A percentile compares a stretch with the other conserved stretches of the same genome.
Evolutionary conservation across 2,329 filamentous ascomycete genomes (phyloP).

Genomic region (Polychaeton citri): DNA sequence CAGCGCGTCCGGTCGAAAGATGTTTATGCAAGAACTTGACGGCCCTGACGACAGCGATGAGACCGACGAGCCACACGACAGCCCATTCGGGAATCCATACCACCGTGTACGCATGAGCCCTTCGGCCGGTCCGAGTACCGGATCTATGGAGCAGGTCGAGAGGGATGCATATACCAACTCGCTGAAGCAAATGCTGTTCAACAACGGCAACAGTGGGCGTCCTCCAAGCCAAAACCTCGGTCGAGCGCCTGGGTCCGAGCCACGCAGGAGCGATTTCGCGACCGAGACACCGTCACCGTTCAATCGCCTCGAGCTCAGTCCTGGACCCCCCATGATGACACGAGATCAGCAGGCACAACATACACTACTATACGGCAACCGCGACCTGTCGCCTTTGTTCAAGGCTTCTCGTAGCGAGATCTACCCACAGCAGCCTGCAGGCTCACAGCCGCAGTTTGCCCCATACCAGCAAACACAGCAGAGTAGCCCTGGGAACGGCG

Average conservation of each 20-base stretch:
- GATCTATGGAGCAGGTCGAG: conserved; percentile 19
- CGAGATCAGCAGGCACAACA: not conserved
- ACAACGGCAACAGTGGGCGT: conserved; percentile 10
- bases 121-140: not conserved
- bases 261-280: not conserved
- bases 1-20: conserved; percentile 29
- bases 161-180: conserved; percentile 32
- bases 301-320: not conserved
- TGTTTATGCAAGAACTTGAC: conserved; percentile 59
- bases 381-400: conserved; percentile 37
- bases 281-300: conserved; percentile 1
- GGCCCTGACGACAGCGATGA: conserved; percentile 24
- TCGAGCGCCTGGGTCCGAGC: not conserved
- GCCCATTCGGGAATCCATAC: not conserved
- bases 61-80: conserved; percentile 10
- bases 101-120: conserved; percentile 1
- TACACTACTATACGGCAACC: conserved; percentile 29
- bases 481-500: not conserved
- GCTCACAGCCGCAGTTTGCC: not conserved
- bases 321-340: conserved; percentile 1
- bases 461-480: conserved; percentile 2
- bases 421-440: conserved; percentile 4
- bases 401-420: conserved; percentile 26
- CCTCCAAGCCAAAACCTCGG: not conserved
- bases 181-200: conserved; percentile 32